A percentile compares a stretch with the other conserved stretches of the same genome.
Conservation (phyloP, 768 basidiomycete species). For the Leccinum incarnatum region DNA sequence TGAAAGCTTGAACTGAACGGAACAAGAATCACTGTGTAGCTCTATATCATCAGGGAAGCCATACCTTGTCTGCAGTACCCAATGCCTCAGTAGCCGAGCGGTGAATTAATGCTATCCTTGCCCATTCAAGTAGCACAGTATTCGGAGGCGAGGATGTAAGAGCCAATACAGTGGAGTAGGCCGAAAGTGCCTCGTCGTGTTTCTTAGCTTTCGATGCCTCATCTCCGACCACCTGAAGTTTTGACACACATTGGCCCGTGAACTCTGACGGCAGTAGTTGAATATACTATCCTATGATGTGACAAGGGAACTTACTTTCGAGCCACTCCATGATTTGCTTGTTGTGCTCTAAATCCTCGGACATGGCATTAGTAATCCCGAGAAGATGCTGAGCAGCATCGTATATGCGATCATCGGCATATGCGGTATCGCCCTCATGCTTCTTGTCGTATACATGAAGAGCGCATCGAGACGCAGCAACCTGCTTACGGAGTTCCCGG, state of each 20-base stretch:
- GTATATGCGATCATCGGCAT: neutral
- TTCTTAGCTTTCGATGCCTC: neutral
- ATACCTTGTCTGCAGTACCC: neutral
- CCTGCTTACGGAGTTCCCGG: neutral
- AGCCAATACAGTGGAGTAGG: neutral
- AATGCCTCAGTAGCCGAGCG: neutral
- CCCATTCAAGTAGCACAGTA: neutral
- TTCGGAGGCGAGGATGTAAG: neutral
- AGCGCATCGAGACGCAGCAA: neutral
- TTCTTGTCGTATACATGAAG: neutral
- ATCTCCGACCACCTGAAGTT: neutral
- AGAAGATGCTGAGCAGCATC: neutral
- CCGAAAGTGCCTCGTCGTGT: neutral
- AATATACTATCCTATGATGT: neutral
- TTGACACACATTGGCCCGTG: neutral
- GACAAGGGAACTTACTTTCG: neutral
- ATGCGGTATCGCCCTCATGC: neutral
- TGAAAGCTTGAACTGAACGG: neutral
- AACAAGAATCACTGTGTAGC: neutral
- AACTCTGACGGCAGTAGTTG: neutral
- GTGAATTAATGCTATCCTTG: neutral
- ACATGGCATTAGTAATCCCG: neutral
- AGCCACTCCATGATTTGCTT: neutral
- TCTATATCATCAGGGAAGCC: neutral
- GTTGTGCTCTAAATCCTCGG: neutral